Evolutionary conservation across 2,329 filamentous ascomycete species (phyloP), one percentile per base, ranked within the genome.

Genomic region (Paraphaeosphaeria sporulosa): DNA sequence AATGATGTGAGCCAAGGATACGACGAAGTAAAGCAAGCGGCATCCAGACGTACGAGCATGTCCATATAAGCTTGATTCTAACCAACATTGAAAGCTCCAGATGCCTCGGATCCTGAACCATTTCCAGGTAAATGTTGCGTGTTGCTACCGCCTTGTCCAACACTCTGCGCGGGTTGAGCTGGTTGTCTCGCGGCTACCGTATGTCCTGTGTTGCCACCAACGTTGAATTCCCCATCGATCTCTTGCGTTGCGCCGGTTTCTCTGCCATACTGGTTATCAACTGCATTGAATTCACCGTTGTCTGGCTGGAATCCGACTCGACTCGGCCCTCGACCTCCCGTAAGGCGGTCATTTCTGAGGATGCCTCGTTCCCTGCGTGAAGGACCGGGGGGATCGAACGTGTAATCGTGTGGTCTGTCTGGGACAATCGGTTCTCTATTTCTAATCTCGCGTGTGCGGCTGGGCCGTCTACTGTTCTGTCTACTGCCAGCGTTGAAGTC

Each of bases 271-370:
- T 32, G 30, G 8, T 8, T 12, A 2, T 32, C 23, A 3, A n/a
- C 46, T 23, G 25, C 46, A 17, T 27, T 48, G 25, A 27, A 48
- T 27, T 21, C 46, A 27, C 46, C 46, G 25, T 15, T 48, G 23
- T 21, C 23, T 4, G 46, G 46, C 23, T 48, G 46, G 12, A 48
- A 30, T 25, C 10, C 46, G 27, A 48, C 46, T 27, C 46, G 46
- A 32, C 46, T 25, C 46, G 46, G 46, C 46, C 46, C 46, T 27
- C 17, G 46, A 48, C 46, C 25, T 48, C 46, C 46, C 23, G 3
- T 30, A 15, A 9, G 23, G 25, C 25, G 21, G 23, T 25, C 23
- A 10, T 48, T 30, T 27, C 46, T 12, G 46, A 32, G 30, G 30
- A 32, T 32, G 30, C 30, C 30, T 12, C 30, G 30, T 5, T 32